A percentile compares a stretch with the other conserved stretches of the same genome.
Conservation (phyloP, 83 land plant genomes). For the Picea mariana region DNA sequence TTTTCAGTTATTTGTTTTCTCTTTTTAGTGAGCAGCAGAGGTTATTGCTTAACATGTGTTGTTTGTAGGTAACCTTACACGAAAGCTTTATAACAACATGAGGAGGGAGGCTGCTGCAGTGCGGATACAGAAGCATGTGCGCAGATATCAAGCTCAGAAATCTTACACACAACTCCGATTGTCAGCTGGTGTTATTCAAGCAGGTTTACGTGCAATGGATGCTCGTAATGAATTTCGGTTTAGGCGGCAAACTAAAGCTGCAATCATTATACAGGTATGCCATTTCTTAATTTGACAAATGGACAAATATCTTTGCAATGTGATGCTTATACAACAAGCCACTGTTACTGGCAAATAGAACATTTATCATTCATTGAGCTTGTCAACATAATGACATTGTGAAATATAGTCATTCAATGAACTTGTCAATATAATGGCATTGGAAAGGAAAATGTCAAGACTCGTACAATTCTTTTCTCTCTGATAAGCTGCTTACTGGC, state of each 20-base stretch:
- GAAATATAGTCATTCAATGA: background rate
- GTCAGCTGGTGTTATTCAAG: slow-evolving; percentile 70
- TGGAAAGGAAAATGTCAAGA: background rate
- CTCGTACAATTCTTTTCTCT: background rate
- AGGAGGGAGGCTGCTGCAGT: slow-evolving; percentile 80
- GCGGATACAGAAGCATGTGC: slow-evolving; percentile 74
- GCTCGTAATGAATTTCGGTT: slow-evolving; percentile 82
- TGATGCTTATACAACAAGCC: background rate
- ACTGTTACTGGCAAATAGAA: background rate
- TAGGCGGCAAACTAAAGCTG: slow-evolving; percentile 77
- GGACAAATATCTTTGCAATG: background rate
- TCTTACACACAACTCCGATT: slow-evolving; percentile 33
- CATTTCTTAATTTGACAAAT: background rate
- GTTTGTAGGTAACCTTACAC: slow-evolving; percentile 63
- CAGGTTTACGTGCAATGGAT: slow-evolving; percentile 82
- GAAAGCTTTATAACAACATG: slow-evolving; percentile 60
- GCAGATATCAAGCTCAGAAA: slow-evolving; percentile 56
- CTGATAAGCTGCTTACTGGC: background rate
- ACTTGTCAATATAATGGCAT: background rate
- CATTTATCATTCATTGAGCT: background rate
- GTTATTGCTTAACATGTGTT: background rate
- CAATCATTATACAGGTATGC: slow-evolving; percentile 74
- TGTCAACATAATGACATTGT: background rate
- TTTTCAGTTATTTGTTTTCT: background rate
- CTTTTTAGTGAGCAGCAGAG: background rate